Percentiles rank a stretch among this genome's conserved stretches.
These are phyloP conservation scores for Phialophora verrucosa DNA, from an alignment of 2,329 filamentous ascomycete species.

Conservation along the genomic window DNA sequence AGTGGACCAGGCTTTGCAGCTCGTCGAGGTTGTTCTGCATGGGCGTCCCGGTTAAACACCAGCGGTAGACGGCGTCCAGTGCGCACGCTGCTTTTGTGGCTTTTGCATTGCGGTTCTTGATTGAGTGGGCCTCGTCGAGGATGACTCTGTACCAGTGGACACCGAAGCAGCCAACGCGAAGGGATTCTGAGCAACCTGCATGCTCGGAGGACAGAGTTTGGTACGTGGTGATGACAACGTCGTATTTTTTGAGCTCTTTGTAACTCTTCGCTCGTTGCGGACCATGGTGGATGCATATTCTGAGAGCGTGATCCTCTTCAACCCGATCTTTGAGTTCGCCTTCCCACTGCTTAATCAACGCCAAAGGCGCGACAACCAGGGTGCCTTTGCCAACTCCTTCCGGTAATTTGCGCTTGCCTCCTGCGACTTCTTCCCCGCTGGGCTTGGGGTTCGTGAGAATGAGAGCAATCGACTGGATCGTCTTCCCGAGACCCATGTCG, in stretches of 20 bases:
- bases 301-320: conserved; percentile 69
- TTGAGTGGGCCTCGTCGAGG: conserved; percentile 94
- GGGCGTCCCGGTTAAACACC: conserved; percentile 94
- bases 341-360: conserved; percentile 97
- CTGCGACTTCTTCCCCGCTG: conserved; percentile 51
- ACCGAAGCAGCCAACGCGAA: conserved; percentile 84
- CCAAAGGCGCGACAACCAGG: conserved; percentile 88
- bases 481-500: conserved; percentile 95
- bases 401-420: conserved; percentile 68
- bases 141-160: conserved; percentile 95
- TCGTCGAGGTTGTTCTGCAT: conserved; percentile 99
- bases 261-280: conserved; percentile 79
- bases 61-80: conserved; percentile 82
- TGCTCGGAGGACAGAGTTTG: conserved; percentile 94
- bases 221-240: conserved; percentile 97
- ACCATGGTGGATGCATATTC: conserved; percentile 90
- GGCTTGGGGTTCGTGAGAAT: conserved; percentile 83
- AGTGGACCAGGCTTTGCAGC: conserved; percentile 89
- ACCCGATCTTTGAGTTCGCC: conserved; percentile 87
- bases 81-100: conserved; percentile 90
- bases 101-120: conserved; percentile 98
- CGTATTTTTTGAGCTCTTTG: conserved; percentile 78
- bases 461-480: conserved; percentile 87
- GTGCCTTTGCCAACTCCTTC: conserved; percentile 76
- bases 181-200: conserved; percentile 64